phyloP scores from a whole-genome alignment of 768 basidiomycete genomes.

The Lentinula edodes region DNA sequence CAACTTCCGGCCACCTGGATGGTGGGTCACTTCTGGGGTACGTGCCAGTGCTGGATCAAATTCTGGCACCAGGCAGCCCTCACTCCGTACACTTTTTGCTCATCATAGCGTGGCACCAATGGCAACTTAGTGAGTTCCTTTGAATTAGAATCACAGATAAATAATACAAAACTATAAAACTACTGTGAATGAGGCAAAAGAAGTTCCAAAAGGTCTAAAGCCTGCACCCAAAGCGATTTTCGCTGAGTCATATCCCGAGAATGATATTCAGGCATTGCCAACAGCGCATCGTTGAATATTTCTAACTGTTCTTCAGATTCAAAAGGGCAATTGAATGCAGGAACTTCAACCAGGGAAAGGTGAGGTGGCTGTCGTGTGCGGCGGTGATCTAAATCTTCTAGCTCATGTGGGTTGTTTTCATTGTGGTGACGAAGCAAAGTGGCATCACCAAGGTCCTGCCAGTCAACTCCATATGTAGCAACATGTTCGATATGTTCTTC shows the following conservation, averaged over 20 bases:
- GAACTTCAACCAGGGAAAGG: constrained; percentile 4
- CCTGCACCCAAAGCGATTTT: not conserved
- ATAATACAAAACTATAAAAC: no score
- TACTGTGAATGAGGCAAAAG: no score
- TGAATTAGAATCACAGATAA: no score
- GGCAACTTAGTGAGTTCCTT: no score
- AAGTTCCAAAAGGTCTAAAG: not conserved
- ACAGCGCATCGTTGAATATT: not conserved
- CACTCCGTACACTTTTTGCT: no score
- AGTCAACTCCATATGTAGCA: constrained; percentile 5
- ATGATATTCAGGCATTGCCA: not conserved
- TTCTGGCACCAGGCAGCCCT: no score
- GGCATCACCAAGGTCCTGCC: constrained; percentile 1
- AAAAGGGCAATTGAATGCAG: constrained; percentile 5
- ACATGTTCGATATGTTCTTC: no score
- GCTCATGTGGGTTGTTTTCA: not conserved
- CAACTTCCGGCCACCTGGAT: no score
- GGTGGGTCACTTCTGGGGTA: no score
- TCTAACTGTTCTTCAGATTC: constrained; percentile 1
- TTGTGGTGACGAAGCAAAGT: not conserved
- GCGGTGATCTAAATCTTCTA: not conserved
- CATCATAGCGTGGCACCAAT: no score
- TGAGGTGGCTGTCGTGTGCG: not conserved
- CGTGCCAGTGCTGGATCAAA: no score
- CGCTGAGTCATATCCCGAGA: not conserved